Conservation (phyloP, 495 filamentous ascomycete species). For the Penicillium diatomitis region DNA sequence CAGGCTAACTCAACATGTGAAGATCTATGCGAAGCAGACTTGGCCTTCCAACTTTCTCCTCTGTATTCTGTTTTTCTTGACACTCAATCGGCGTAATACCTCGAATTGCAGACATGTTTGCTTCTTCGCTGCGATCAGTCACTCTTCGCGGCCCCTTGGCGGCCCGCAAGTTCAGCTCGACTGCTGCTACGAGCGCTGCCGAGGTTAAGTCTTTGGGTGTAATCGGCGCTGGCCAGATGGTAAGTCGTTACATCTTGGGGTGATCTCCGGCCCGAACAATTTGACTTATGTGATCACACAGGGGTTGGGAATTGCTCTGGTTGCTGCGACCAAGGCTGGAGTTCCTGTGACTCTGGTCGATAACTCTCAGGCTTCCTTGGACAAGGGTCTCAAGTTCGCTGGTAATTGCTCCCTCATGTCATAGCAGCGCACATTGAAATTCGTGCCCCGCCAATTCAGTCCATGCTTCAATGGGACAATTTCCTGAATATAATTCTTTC, state of each 20-base stretch:
- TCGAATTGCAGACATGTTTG: constrained; percentile 22
- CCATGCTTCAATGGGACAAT: no score
- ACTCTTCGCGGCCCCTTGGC: constrained; percentile 22
- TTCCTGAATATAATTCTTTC: not conserved
- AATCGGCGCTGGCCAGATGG: constrained; percentile 95
- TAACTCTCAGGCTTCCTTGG: constrained; percentile 71
- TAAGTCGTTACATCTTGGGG: constrained; percentile 24
- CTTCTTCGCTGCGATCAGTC: constrained; percentile 23
- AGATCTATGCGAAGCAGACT: constrained; percentile 5
- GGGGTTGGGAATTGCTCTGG: constrained; percentile 94
- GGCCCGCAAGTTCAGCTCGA: constrained; percentile 37
- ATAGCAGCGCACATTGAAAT: not conserved
- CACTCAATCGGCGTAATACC: not conserved
- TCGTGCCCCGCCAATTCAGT: no score
- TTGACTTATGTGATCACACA: constrained; percentile 25
- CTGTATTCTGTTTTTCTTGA: not conserved
- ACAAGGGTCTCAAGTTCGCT: constrained; percentile 87
- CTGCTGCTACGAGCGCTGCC: constrained; percentile 42
- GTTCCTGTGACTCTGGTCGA: constrained; percentile 86
- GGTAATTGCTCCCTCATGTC: constrained; percentile 37
- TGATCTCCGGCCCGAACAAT: not conserved
- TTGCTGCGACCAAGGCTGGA: constrained; percentile 76
- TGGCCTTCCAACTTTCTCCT: constrained; percentile 3
- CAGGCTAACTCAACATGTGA: constrained; percentile 19
- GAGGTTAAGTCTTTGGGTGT: constrained; percentile 88